phyloP scores from a whole-genome alignment of 805 yeast species.

The Candida ortonii region DNA sequence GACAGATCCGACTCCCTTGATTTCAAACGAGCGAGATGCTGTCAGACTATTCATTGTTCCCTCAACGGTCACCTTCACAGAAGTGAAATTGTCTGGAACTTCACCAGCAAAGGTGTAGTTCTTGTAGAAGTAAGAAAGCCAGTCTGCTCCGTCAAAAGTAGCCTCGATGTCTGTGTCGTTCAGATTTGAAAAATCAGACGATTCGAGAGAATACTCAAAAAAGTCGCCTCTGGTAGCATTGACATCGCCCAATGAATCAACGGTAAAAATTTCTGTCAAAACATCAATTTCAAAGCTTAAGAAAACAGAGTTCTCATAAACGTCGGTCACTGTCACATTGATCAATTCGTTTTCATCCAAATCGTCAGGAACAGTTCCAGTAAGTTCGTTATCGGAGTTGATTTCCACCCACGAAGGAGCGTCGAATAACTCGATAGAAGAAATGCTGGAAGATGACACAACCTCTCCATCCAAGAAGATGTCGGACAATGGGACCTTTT shows the following conservation, averaged over 20 bases:
- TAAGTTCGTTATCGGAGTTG: constrained; percentile 38
- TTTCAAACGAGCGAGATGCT: constrained; percentile 45
- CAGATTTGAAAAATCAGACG: constrained; percentile 55
- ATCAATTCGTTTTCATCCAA: constrained; percentile 40
- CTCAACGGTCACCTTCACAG: constrained; percentile 41
- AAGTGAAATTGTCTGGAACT: constrained; percentile 52
- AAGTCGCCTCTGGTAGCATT: constrained; percentile 67
- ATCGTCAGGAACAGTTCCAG: constrained; percentile 56
- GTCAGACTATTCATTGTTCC: constrained; percentile 33
- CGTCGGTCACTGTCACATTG: constrained; percentile 56
- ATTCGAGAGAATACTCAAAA: constrained; percentile 54
- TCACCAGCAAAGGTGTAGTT: constrained; percentile 69
- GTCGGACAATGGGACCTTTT: constrained; percentile 58
- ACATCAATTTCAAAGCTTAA: constrained; percentile 57
- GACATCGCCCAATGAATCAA: constrained; percentile 48
- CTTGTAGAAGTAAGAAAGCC: constrained; percentile 63
- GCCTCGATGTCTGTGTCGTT: constrained; percentile 48
- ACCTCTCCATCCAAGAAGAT: constrained; percentile 61
- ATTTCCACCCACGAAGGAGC: constrained; percentile 64
- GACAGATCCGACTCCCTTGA: constrained; percentile 46
- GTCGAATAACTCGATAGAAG: constrained; percentile 44
- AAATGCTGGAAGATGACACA: constrained; percentile 51
- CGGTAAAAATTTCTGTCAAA: constrained; percentile 53
- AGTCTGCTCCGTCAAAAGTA: constrained; percentile 41
- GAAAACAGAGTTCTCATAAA: constrained; percentile 56